Base-by-base conservation (phyloP, 1,139 yeast genomes). In the Saccharomycopsis crataegensis region DNA sequence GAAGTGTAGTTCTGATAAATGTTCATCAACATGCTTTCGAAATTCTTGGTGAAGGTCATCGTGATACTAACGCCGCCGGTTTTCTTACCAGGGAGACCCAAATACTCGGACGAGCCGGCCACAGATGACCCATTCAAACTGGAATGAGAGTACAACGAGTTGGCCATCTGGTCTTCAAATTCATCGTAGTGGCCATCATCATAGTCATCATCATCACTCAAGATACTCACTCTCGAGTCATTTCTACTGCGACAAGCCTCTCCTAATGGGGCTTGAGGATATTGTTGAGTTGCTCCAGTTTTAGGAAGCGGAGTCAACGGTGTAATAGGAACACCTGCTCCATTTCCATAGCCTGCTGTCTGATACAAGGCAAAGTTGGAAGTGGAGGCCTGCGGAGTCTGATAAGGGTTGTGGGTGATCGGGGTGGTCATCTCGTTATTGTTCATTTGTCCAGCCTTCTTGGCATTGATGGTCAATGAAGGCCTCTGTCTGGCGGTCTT, bases 11-110 rank as follows among this genome's bases (percentile, higher is more conserved):
- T 51, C 34, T 66, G 66, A 55, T 70, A 72, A 5, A 64, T 64
- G 43, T 62, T 64, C 49, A 65, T 55, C n/a, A 73, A 58, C 17
- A 65, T 52, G 7, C 62, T 65, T 56, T 72, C 76, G 53, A 73
- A 73, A 1, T 45, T 49, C 9, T 62, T 62, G 6, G 70, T 63
- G 43, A 71, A 67, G 9, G 32, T 42, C n/a, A 56, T 49, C 14
- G 40, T 45, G 31, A 6, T 44, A 2, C 14, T 12, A 22, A 6
- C 17, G n/a, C 42, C 11, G 14, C 17, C 31, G 12, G 33, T 28
- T 9, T 8, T 28, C 7, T 22, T 37, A 12, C 32, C 47, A 28
- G n/a, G 32, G 8, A 8, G 28, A 11, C 16, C 43, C 45, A 16
- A 12, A 28, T 7, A 12, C 32, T 8, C 31, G 8, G 8, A 46